A percentile compares a stretch with the other conserved stretches of the same genome.
phyloP scores from a whole-genome alignment of 1,284 basidiomycete species.

The Sanghuangporus sanghuang region DNA sequence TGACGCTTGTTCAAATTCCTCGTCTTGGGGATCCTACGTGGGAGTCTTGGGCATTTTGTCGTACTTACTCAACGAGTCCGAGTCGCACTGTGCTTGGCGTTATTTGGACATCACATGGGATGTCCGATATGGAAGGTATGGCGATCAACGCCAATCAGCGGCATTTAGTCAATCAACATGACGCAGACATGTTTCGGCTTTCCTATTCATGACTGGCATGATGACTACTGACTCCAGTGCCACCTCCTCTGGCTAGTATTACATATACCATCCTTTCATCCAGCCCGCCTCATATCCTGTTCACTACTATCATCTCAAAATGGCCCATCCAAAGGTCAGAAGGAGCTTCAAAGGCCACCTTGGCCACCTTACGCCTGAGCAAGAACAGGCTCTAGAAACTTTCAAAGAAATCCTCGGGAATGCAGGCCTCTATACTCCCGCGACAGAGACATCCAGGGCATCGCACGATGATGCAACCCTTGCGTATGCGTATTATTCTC shows the following conservation, averaged over 20 bases:
- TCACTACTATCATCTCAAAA: not conserved
- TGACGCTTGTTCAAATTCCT: too few relatives aligned
- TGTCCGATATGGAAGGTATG: not conserved
- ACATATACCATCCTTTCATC: not conserved
- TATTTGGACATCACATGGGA: too few relatives aligned
- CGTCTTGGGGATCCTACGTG: too few relatives aligned
- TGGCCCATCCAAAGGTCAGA: not conserved
- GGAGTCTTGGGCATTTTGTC: too few relatives aligned
- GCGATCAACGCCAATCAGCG: not conserved
- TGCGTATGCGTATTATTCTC: constrained; percentile 40
- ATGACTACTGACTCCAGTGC: not conserved
- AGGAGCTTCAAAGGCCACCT: constrained; percentile 42
- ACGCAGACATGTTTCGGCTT: not conserved
- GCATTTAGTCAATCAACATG: not conserved
- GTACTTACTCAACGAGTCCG: too few relatives aligned
- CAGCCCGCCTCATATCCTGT: not conserved
- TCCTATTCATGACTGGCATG: not conserved
- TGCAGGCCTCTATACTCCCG: constrained; percentile 46
- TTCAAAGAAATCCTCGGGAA: constrained; percentile 50
- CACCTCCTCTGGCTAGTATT: not conserved
- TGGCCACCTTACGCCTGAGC: constrained; percentile 44
- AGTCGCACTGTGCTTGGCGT: too few relatives aligned
- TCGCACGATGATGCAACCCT: constrained; percentile 65
- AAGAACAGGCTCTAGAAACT: constrained; percentile 39
- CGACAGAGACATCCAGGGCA: constrained; percentile 29